Evolutionary conservation across 164 flowering plant species (phyloP).

Genomic region (Echeveria elegans): DNA sequence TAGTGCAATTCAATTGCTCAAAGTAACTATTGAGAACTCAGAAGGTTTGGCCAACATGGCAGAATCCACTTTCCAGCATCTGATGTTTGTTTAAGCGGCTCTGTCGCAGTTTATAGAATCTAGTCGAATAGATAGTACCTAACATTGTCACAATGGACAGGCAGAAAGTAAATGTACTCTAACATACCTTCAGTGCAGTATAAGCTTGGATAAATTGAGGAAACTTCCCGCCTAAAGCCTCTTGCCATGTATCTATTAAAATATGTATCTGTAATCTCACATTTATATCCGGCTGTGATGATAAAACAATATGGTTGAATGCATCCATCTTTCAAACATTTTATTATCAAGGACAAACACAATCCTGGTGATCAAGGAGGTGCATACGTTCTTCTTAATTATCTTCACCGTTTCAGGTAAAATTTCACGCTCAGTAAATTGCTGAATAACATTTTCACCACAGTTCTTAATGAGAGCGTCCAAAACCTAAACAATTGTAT

Average conservation of each 20-base stretch:
- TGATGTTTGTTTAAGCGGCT: too few species aligned
- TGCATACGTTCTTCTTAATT: slow-evolving; percentile 71
- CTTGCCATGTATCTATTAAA: slow-evolving; percentile 94
- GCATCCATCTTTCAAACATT: not conserved
- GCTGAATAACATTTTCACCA: slow-evolving; percentile 71
- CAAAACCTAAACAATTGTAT: slow-evolving; percentile 50
- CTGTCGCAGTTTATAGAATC: too few species aligned
- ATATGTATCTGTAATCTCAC: slow-evolving; percentile 80
- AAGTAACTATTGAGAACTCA: too few species aligned
- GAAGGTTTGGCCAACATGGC: too few species aligned
- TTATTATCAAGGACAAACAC: not conserved
- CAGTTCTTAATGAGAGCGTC: slow-evolving; percentile 95
- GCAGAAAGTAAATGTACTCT: not conserved
- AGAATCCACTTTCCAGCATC: too few species aligned
- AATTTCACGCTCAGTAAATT: slow-evolving; percentile 73
- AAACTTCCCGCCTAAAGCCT: slow-evolving; percentile 83
- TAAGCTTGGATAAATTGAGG: slow-evolving; percentile 85
- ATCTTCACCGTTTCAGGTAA: slow-evolving; percentile 89
- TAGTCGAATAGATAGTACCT: not conserved
- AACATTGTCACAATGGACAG: not conserved
- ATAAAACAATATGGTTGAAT: slow-evolving; percentile 2
- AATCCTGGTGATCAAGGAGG: not conserved
- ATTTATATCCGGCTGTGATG: slow-evolving; percentile 71
- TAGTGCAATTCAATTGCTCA: too few species aligned
- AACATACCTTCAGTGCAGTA: slow-evolving; percentile 32